Evolutionary conservation across 1,284 basidiomycete genomes (phyloP), one percentile per base, ranked within the genome.

Genomic region (Ceratorhiza oryzae-sativae): DNA sequence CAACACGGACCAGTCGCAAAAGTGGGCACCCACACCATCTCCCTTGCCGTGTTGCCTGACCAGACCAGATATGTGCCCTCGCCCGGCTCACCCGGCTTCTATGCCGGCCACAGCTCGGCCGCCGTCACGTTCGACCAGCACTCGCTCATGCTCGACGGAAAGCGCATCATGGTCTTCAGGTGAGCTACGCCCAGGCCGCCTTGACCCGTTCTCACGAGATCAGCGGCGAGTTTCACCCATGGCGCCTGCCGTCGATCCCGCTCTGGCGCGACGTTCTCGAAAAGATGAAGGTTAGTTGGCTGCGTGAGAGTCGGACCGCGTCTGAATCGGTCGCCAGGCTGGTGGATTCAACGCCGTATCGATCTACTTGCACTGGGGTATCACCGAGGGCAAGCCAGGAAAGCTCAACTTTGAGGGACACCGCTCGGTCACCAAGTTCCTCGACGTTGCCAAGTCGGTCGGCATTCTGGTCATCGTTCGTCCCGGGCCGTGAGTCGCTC

Each of bases 101-200:
- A 83, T 82, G 72, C 75, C 80, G 60, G 81, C 81, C 1, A 78
- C 79, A 72, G 82, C 81, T 0, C 77, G 77, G 30, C 78, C 81
- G 15, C 77, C 80, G 9, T 81, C 3, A 82, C 82, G 2, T 78
- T 83, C 42, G 71, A 72, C 49, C 61, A 67, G 39, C 53, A 72
- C 53, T 72, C 71, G 48, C 48, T 72, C 27, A 39, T 72, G 32
- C 27, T 68, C 12, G 71, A 72, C 51, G 61, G 62, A 42, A 56
- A 56, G 62, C 55, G 62, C 23, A 65, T 58, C 53, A 62, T 58
- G 49, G 41, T 67, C 3, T 56, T 56, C 30, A 27, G 30, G 59
- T 58, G 20, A 13, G 60, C 36, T n/a, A n/a, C n/a, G 61, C 4
- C 9, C 25, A 25, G 55, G 23, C 32, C 23, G 18, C 18, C 32